phyloP scores from a whole-genome alignment of 352 stramenopile species.

The Phytophthora pseudosyringae region DNA sequence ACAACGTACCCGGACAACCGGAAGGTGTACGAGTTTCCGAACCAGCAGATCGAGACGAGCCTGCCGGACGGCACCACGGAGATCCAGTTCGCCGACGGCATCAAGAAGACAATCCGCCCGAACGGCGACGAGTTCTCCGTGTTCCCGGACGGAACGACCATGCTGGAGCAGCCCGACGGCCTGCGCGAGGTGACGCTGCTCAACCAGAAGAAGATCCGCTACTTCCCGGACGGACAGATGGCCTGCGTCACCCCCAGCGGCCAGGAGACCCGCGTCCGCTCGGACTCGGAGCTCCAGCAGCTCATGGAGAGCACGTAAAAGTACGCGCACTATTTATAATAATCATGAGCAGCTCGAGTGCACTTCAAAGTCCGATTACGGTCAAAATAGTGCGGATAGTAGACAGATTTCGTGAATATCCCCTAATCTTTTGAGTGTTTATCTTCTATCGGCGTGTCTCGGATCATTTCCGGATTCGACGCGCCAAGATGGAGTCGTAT shows the following conservation, averaged over 20 bases:
- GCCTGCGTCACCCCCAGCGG: constrained; percentile 52
- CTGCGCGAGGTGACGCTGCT: constrained; percentile 82
- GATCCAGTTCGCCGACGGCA: constrained; percentile 95
- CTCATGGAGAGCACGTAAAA: constrained; percentile 53
- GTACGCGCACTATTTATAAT: constrained; percentile 28
- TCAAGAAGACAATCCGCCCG: constrained; percentile 85
- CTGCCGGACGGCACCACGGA: constrained; percentile 93
- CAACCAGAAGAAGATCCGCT: constrained; percentile 74
- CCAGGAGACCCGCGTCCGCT: constrained; percentile 62
- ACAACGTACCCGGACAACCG: constrained; percentile 94
- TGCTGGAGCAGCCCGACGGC: constrained; percentile 76
- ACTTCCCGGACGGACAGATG: constrained; percentile 80
- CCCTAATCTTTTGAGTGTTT: no score
- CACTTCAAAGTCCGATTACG: not conserved
- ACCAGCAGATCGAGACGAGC: constrained; percentile 95
- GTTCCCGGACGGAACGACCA: constrained; percentile 85
- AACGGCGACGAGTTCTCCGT: constrained; percentile 83
- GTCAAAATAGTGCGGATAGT: no score
- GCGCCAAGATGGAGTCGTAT: constrained; percentile 29
- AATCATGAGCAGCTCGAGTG: not conserved
- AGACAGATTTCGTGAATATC: no score
- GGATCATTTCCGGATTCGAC: constrained; percentile 2
- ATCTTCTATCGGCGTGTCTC: no score
- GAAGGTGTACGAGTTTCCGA: constrained; percentile 97
- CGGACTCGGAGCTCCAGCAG: constrained; percentile 64